Evolutionary conservation across 768 basidiomycete species (phyloP), one percentile per base, ranked within the genome.

Genomic region (Tricholoma saponaceum): DNA sequence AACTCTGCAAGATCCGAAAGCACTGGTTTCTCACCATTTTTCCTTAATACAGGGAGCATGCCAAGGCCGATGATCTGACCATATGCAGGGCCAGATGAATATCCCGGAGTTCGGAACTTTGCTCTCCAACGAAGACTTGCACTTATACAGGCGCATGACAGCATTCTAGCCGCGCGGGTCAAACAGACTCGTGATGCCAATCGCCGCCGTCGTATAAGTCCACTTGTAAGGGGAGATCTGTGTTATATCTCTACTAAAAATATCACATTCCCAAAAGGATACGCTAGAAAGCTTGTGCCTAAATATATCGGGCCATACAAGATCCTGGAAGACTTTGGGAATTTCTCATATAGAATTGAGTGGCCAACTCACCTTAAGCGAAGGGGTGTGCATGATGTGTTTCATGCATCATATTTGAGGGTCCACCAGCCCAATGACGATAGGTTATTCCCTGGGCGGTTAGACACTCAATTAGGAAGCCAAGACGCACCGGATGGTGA

Each of bases 161-260:
- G 62, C 0, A 68, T 76, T 0, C n/a, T 76, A 0, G 63, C 56
- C 0, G 56, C 67, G 0, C 43, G 68, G 0, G 69, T 74, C 0
- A 76, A 76, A 54, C 72, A 77, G 32, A 74, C 71, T 0, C n/a
- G 58, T 0, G 35, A 51, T 3, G 67, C 72, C 0, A 77, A 77
- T 51, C 33, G 56, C 1, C 57, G 64, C 1, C 54, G 70, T 0
- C 54, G 55, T 0, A 6, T 23, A 0, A 52, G 62, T 6, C 64
- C 64, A 0, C 68, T 71, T 43, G 41, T 20, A 0, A 52, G 58
- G 7, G 68, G 62, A 0, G 74, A 75, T 52, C 16, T 39, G 12
- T 16, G 14, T 18, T 39, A 39, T 39, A 18, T 39, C 37, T 39
- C 37, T 18, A 39, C 56, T 72, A 64, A 68, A 54, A 70, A 72